Conservation (phyloP, 305 asterid genomes). For the Fraxinus floribunda region DNA sequence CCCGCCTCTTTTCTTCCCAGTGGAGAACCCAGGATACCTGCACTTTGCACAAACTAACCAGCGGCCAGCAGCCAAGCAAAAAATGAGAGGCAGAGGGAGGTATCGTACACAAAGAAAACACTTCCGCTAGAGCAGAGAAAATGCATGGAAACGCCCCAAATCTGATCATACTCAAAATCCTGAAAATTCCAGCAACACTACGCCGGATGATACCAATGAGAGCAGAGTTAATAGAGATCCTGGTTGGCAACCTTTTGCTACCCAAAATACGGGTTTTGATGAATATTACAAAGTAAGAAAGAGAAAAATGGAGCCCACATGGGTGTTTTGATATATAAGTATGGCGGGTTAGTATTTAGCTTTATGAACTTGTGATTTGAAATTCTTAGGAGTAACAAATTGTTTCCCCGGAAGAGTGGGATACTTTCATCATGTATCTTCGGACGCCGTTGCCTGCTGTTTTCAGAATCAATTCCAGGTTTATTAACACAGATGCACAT, state of each 20-base stretch:
- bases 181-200: background rate
- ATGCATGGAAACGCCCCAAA: slow-evolving; percentile 78
- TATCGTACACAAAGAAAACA: slow-evolving; percentile 91
- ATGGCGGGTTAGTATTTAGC: background rate
- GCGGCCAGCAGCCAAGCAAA: slow-evolving; percentile 16
- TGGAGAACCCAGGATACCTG: background rate
- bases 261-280: slow-evolving; percentile 68
- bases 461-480: slow-evolving; percentile 93
- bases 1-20: no score
- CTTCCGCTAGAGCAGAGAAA: slow-evolving; percentile 72
- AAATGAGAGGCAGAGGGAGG: slow-evolving; percentile 79
- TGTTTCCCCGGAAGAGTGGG: slow-evolving; percentile 82
- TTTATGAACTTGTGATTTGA: slow-evolving; percentile 1
- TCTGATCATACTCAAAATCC: slow-evolving; percentile 38
- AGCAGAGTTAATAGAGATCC: slow-evolving; percentile 24
- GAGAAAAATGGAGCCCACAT: background rate
- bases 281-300: slow-evolving; percentile 71
- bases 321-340: background rate
- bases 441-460: slow-evolving; percentile 83
- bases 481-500: background rate
- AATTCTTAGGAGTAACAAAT: slow-evolving; percentile 64
- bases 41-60: background rate
- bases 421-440: slow-evolving; percentile 56
- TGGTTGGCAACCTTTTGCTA: slow-evolving; percentile 71
- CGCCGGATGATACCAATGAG: slow-evolving; percentile 30